Conservation (phyloP, 306 rosid genomes). For the Rosa lucieae region DNA sequence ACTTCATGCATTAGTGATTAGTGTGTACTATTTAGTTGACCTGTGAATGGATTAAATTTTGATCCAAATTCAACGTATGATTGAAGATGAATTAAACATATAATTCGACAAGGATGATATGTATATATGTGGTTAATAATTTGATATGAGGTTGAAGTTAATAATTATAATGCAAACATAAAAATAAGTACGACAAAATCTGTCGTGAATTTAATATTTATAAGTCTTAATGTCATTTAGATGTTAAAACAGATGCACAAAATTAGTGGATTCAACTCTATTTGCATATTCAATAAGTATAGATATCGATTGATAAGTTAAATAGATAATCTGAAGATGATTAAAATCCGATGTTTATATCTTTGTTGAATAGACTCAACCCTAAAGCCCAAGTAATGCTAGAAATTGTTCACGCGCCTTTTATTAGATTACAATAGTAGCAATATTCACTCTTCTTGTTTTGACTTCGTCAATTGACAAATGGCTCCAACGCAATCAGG, state of each 20-base stretch:
- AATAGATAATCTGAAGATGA: neutral
- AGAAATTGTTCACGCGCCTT: neutral
- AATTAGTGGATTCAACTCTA: neutral
- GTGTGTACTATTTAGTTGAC: neutral
- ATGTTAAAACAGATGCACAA: neutral
- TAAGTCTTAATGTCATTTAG: too few relatives aligned
- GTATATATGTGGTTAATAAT: neutral
- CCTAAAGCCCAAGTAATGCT: neutral
- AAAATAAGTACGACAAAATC: accelerated
- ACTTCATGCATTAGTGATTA: neutral
- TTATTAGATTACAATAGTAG: neutral
- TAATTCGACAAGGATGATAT: neutral
- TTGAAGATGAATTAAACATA: neutral
- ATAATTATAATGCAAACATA: too few relatives aligned
- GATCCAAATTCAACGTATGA: neutral
- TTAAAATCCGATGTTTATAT: neutral
- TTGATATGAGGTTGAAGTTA: neutral
- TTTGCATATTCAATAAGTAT: too few relatives aligned
- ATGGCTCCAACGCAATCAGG: constrained; percentile 26
- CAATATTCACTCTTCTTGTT: constrained; percentile 6
- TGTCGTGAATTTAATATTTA: too few relatives aligned
- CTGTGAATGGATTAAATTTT: neutral
- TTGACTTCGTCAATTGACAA: constrained; percentile 33
- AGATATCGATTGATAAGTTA: neutral
- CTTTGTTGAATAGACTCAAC: neutral